Percentiles rank a stretch among this genome's conserved stretches.
phyloP scores from a whole-genome alignment of 345 rosid species.

The Gossypium australe region DNA sequence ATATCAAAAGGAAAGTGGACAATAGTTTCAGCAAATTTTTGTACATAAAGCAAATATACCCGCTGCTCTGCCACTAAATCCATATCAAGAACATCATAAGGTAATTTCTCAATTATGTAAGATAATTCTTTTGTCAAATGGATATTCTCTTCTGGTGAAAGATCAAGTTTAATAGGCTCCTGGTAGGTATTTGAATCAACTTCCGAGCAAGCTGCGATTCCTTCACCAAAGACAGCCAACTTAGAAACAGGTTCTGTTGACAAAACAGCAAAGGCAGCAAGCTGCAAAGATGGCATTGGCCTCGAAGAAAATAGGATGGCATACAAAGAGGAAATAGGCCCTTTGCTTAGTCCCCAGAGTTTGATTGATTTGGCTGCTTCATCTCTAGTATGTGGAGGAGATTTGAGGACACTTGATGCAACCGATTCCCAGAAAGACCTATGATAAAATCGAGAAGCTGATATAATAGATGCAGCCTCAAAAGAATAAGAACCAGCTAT shows the following conservation, averaged over 20 bases:
- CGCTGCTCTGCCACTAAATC: conserved; percentile 61
- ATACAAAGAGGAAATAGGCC: conserved; percentile 75
- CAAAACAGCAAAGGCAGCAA: conserved; percentile 78
- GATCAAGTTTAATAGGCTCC: conserved; percentile 32
- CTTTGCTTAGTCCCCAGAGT: conserved; percentile 84
- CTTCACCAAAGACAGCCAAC: conserved; percentile 57
- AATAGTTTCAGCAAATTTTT: not conserved
- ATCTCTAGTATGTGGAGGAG: conserved; percentile 61
- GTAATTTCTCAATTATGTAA: conserved; percentile 58
- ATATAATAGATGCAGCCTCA: conserved; percentile 64
- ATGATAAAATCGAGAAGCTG: conserved; percentile 53
- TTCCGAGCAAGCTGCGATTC: conserved; percentile 24
- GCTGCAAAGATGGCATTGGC: conserved; percentile 62
- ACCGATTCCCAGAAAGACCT: conserved; percentile 74
- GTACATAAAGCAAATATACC: conserved; percentile 40
- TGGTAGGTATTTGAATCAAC: conserved; percentile 33
- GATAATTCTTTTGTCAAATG: conserved; percentile 64
- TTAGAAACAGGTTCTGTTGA: conserved; percentile 73
- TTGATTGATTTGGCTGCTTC: conserved; percentile 83
- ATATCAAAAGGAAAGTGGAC: not conserved
- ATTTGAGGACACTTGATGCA: conserved; percentile 52
- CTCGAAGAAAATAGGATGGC: conserved; percentile 68
- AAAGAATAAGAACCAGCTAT: conserved; percentile 50
- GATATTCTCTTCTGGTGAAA: conserved; percentile 50
- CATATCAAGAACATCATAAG: conserved; percentile 61